Conservation (phyloP, 2,329 filamentous ascomycete genomes). For the Diplodia mutila region DNA sequence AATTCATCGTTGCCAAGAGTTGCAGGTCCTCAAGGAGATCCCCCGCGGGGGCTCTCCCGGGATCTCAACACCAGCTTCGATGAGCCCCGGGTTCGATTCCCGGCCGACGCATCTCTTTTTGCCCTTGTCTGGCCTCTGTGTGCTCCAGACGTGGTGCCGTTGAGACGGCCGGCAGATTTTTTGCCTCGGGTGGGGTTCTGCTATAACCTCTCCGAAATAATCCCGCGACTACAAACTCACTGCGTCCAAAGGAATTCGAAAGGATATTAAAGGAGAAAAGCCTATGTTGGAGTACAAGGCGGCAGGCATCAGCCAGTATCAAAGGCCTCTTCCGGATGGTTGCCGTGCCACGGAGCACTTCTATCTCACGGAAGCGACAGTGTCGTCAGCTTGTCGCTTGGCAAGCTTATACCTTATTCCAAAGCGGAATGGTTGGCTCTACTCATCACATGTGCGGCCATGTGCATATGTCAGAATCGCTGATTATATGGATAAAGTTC, state of each 20-base stretch:
- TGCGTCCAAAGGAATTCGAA: background rate
- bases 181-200: background rate
- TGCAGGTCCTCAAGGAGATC: background rate
- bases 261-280: no score
- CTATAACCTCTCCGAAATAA: background rate
- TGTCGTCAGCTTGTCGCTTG: no score
- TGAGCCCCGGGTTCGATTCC: conserved; percentile 24
- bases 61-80: conserved; percentile 10
- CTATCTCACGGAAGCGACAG: no score
- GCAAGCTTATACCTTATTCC: no score
- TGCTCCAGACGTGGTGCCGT: background rate
- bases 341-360: no score
- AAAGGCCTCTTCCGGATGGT: no score
- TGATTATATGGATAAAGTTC: no score
- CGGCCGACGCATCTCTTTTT: conserved; percentile 21
- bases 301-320: no score
- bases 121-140: background rate
- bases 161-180: background rate
- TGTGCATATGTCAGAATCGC: no score
- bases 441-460: no score
- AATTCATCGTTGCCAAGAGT: conserved; percentile 17
- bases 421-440: no score
- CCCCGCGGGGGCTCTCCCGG: background rate
- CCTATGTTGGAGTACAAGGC: no score
- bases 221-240: background rate